A percentile compares a stretch with the other conserved stretches of the same genome.
Evolutionary conservation across 2,329 filamentous ascomycete genomes (phyloP).

Genomic region (Colletotrichum sp.): DNA sequence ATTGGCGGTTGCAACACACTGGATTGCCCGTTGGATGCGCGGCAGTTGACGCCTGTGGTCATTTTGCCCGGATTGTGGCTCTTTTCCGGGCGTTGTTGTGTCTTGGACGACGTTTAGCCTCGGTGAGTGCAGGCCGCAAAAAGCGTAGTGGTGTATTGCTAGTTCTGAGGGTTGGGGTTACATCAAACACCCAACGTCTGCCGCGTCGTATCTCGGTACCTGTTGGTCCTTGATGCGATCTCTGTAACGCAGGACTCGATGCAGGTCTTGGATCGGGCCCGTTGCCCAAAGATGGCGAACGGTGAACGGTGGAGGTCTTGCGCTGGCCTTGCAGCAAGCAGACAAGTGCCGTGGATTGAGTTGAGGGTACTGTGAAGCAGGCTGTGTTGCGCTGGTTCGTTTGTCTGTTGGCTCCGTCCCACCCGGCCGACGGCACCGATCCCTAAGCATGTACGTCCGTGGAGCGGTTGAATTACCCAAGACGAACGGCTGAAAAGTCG

Average conservation of each 20-base stretch:
- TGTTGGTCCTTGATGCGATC: neutral
- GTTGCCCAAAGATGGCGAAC: neutral
- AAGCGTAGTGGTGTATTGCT: neutral
- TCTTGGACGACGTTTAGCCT: neutral
- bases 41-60: neutral
- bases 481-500: neutral
- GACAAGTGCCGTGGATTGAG: neutral
- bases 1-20: neutral
- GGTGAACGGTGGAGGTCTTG: conserved; percentile 2
- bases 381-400: neutral
- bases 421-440: neutral
- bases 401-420: neutral
- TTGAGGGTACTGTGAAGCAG: neutral
- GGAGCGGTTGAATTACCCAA: neutral
- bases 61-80: neutral
- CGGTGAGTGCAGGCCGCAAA: neutral
- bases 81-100: neutral
- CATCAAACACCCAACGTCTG: neutral
- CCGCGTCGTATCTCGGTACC: neutral
- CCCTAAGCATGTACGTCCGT: neutral
- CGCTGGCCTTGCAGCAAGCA: conserved; percentile 11
- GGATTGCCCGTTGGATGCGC: neutral
- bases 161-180: conserved; percentile 6
- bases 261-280: conserved; percentile 18
- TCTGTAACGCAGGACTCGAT: conserved; percentile 1